Base-by-base conservation (phyloP, 2,329 filamentous ascomycete genomes). In the Fusarium begoniae region DNA sequence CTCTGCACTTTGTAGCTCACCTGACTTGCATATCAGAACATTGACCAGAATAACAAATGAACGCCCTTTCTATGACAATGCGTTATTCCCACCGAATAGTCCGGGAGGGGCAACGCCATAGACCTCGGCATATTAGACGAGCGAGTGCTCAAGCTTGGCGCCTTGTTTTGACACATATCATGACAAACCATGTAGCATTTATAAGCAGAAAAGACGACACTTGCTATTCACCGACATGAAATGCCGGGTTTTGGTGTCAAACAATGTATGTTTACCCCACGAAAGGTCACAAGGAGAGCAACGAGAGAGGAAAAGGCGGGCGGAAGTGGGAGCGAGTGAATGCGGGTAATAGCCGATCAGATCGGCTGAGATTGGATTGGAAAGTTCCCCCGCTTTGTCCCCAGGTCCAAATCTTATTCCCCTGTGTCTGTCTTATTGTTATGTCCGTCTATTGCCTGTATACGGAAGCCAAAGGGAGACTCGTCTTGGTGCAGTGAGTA, bases 331-430 rank as follows among this genome's bases (percentile, higher is more conserved):
- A 70, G 50, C 30, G 47, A 70, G 50, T 32, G 15, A 50, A 59
- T 55, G 45, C 56, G 55, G 56, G 43, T 56, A 35, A 57, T 55
- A 61, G 60, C 60, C 68, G 58, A 45, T 60, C 43, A 30, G 47
- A 74, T 72, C 59, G 60, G 58, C 70, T 45, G 61, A 73, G 58
- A 69, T 74, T 48, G 18, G 26, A 66, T 44, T 51, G n/a, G 35
- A 50, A 48, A 24, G 13, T 18, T 14, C 40, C 72, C 71, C 72
- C 68, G 68, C 72, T 66, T 58, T 69, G 66, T 74, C 60, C 48
- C 72, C 72, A 72, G 66, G 43, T 32, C 20, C 15, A 60, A 32
- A 70, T 70, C 35, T 38, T 48, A 44, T 35, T 44, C 24, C 37
- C 28, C 15, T 30, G 32, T 18, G 20, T 35, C 32, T 35, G n/a